A percentile compares a stretch with the other conserved stretches of the same genome.
Conservation (phyloP, 2,329 filamentous ascomycete genomes). For the Colletotrichum nymphaeae region DNA sequence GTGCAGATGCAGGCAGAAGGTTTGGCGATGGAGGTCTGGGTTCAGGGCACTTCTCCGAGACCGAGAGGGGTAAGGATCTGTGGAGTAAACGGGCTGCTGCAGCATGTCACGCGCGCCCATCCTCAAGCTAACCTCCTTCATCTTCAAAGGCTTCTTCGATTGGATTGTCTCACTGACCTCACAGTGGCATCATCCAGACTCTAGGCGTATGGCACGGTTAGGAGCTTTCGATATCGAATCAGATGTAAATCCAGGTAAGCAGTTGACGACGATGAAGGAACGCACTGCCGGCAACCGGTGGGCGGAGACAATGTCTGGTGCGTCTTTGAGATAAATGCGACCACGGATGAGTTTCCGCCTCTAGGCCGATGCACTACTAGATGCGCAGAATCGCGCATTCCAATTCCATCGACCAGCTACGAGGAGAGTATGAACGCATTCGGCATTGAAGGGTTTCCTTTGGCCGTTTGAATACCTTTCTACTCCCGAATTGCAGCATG, state of each 20-base stretch:
- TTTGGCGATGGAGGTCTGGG: conserved; percentile 27
- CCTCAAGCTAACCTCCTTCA: conserved; percentile 15
- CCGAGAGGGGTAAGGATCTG: conserved; percentile 32
- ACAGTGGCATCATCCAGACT: conserved; percentile 31
- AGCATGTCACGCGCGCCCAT: conserved; percentile 30
- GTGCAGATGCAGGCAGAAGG: conserved; percentile 30
- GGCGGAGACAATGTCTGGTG: conserved; percentile 6
- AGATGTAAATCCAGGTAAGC: neutral
- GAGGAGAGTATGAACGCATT: neutral
- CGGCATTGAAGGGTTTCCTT: neutral
- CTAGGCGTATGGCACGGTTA: conserved; percentile 10
- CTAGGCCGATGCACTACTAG: conserved; percentile 6
- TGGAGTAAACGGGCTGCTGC: conserved; percentile 24
- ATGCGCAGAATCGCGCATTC: neutral
- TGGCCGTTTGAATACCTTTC: neutral
- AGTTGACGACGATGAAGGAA: conserved; percentile 4
- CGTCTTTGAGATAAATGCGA: conserved; percentile 2
- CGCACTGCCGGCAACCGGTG: conserved; percentile 30
- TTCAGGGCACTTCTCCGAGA: conserved; percentile 30
- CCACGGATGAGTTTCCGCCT: conserved; percentile 1
- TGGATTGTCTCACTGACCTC: conserved; percentile 29
- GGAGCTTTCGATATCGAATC: conserved; percentile 2
- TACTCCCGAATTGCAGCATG: neutral
- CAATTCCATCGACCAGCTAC: neutral
- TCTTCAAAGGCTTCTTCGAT: conserved; percentile 5